These are phyloP conservation scores for Fusarium bactridioides DNA, from an alignment of 2,329 filamentous ascomycete genomes.

Conservation along the genomic window DNA sequence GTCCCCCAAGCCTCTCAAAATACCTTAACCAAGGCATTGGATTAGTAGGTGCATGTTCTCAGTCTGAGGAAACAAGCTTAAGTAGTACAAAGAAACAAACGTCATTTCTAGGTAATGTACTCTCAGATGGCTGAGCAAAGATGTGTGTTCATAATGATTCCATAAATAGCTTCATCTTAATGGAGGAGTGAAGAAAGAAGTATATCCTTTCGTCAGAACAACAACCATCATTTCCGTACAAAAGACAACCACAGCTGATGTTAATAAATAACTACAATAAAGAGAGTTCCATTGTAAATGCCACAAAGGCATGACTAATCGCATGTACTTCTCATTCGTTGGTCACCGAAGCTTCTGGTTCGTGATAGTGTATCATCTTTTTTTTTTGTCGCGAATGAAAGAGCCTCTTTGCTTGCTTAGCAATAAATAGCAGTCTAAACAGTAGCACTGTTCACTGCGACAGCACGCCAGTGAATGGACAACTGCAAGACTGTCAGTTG, in stretches of 20 bases:
- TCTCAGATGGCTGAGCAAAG: not conserved
- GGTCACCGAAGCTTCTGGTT: conserved; percentile 34
- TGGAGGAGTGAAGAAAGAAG: not conserved
- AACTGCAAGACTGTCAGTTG: not conserved
- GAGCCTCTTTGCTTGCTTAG: not conserved
- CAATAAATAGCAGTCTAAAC: not conserved
- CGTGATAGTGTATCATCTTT: conserved; percentile 11
- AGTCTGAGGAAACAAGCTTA: conserved; percentile 3
- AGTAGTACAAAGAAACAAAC: not conserved
- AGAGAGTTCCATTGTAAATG: not conserved
- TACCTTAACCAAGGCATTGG: not conserved
- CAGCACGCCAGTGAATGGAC: not conserved
- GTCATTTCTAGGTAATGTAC: not conserved
- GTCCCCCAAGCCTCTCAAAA: not conserved
- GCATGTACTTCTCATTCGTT: not conserved
- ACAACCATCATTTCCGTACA: not conserved
- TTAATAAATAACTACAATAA: not conserved
- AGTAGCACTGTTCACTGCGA: not conserved
- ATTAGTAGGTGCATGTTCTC: not conserved
- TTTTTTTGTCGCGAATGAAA: conserved; percentile 11
- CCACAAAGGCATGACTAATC: conserved; percentile 26
- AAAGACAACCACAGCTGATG: not conserved
- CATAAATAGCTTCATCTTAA: conserved; percentile 6
- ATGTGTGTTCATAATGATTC: not conserved
- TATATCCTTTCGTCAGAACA: not conserved